Conservation (phyloP, 768 basidiomycete species). For the Baorangia bicolor region DNA sequence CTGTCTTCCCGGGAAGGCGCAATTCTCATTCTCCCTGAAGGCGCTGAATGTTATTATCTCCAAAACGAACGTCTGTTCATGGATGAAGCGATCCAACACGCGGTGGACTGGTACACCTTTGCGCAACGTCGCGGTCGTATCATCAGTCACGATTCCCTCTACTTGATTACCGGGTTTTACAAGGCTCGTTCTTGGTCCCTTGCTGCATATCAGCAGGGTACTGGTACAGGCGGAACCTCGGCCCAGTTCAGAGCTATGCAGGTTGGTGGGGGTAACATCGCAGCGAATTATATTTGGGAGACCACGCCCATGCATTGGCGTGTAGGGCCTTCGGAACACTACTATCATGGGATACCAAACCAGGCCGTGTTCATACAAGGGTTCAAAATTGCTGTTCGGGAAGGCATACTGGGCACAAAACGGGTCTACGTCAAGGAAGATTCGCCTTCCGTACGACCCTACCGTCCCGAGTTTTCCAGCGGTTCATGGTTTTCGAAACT, state of each 20-base stretch:
- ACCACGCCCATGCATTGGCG: conserved; percentile 12
- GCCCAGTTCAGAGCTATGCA: conserved; percentile 13
- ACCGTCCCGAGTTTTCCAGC: not conserved
- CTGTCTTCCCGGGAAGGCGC: conserved; percentile 29
- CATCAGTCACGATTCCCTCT: conserved; percentile 23
- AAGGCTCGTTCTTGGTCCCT: conserved; percentile 28
- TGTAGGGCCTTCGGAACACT: conserved; percentile 1
- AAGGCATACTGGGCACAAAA: conserved; percentile 5
- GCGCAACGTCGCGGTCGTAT: conserved; percentile 17
- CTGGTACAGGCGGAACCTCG: not conserved
- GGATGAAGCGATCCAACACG: conserved; percentile 22
- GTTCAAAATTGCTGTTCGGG: conserved; percentile 14
- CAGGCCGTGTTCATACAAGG: conserved; percentile 24
- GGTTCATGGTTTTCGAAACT: not conserved
- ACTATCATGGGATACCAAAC: conserved; percentile 10
- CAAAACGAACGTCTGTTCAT: conserved; percentile 20
- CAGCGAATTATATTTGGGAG: conserved; percentile 12
- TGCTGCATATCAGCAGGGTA: conserved; percentile 13
- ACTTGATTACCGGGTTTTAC: conserved; percentile 21
- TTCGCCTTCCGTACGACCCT: not conserved
- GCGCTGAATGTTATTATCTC: conserved; percentile 24
- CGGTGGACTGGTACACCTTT: conserved; percentile 30
- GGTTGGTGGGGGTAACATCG: conserved; percentile 13
- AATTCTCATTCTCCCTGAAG: conserved; percentile 33
- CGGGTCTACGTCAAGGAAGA: not conserved